Base-by-base conservation (phyloP, 2,329 filamentous ascomycete species). In the Dryadomyces sulphureus region DNA sequence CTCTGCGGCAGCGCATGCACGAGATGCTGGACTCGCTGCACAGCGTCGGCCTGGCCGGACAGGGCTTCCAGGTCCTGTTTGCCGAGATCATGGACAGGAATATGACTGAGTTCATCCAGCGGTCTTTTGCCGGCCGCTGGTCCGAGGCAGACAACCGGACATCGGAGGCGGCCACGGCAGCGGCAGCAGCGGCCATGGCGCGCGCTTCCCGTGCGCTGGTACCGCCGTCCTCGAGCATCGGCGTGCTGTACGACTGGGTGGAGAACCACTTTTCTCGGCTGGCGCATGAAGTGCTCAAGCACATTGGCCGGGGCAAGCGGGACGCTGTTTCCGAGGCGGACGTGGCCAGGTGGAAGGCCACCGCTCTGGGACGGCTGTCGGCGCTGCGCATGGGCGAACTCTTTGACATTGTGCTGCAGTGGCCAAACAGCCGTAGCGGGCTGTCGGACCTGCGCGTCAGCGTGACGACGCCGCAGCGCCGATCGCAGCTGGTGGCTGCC, bases 331-430 rank as follows among this genome's bases (percentile, higher is more conserved):
- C 69, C 6, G 69, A 71, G 61, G 60, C 64, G 16, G 72, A 85
- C 49, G 67, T 83, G 38, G 72, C 79, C 52, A 76, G 75, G 50
- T 87, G 81, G 74, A 81, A 81, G 56, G 76, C 82, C 36, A 79
- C 82, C 54, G 81, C 80, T 16, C 61, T 85, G 39, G 75, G 74
- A 3, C 73, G 80, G 39, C 69, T 90, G 16, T 84, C 83, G 2
- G 71, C 75, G 17, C 66, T 84, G 41, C 73, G 85, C 38, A 84
- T 82, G 40, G 68, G 73, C 7, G 79, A 87, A 56, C 66, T 92
- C 9, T 90, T 88, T 55, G 82, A 89, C 56, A 88, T 90, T 56
- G 79, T 88, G 40, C 70, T 84, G 48, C 69, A 73, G 47, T 92
- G 84, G 84, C 82, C 84, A 4, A 62, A 71, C 32, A 86, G 81